A percentile compares a stretch with the other conserved stretches of the same genome.
These are phyloP conservation scores for Aspergillus carlsbadensis DNA, from an alignment of 495 filamentous ascomycete genomes.

Conservation along the genomic window DNA sequence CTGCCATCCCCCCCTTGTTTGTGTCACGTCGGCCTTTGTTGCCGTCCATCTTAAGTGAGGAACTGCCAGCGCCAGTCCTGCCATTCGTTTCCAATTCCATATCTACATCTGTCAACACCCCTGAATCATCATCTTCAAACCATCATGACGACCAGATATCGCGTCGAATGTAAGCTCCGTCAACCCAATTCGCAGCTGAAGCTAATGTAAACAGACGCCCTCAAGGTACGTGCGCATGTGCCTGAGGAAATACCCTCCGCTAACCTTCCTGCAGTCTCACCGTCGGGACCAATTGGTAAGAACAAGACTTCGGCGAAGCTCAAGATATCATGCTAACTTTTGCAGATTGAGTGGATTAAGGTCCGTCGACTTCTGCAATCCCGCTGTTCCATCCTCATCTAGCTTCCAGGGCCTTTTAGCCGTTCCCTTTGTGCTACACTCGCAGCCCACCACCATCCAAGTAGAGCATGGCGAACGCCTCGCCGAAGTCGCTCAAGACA, in stretches of 20 bases:
- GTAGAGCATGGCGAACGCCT: slow-evolving; percentile 48
- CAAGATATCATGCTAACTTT: slow-evolving; percentile 3
- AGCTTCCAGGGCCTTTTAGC: slow-evolving; percentile 79
- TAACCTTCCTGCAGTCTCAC: slow-evolving; percentile 57
- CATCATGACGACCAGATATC: slow-evolving; percentile 84
- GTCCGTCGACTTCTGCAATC: slow-evolving; percentile 29
- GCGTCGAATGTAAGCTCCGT: slow-evolving; percentile 73
- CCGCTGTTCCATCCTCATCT: slow-evolving; percentile 20
- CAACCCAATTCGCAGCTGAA: not conserved
- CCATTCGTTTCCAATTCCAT: not conserved
- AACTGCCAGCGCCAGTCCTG: not conserved
- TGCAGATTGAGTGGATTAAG: slow-evolving; percentile 69
- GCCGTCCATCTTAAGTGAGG: not conserved
- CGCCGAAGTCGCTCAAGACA: slow-evolving; percentile 55
- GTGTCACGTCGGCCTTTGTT: not conserved
- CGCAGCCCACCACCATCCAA: slow-evolving; percentile 83
- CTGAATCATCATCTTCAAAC: not conserved
- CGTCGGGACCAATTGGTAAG: slow-evolving; percentile 81
- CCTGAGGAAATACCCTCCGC: slow-evolving; percentile 14
- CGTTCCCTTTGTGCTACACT: slow-evolving; percentile 95
- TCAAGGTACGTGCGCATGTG: slow-evolving; percentile 54
- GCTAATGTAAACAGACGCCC: slow-evolving; percentile 62
- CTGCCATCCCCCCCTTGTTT: not conserved
- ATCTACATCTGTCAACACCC: not conserved
- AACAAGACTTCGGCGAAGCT: not conserved